A percentile compares a stretch with the other conserved stretches of the same genome.
Evolutionary conservation across 2,329 filamentous ascomycete genomes (phyloP).

Genomic region (Coniochaeta ligniaria): DNA sequence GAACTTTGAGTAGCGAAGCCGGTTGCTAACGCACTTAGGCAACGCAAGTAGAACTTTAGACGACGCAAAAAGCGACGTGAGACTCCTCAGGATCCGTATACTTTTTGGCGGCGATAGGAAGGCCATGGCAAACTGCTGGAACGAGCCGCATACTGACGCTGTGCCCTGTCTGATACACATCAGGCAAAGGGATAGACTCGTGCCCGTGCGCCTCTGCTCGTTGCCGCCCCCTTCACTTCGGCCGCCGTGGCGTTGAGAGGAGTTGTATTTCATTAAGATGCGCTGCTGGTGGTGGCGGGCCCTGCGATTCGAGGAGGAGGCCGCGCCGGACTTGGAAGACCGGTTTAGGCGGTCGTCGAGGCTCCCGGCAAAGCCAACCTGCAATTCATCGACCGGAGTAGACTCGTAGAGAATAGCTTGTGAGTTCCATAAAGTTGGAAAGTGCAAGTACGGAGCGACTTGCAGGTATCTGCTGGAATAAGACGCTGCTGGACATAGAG

Average conservation of each 20-base stretch:
- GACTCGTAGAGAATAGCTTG: constrained; percentile 14
- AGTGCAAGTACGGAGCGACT: constrained; percentile 19
- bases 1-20: no score
- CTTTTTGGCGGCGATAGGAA: no score
- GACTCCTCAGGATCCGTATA: no score
- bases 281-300: constrained; percentile 6
- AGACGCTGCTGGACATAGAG: constrained; percentile 3
- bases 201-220: no score
- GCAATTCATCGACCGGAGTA: neutral
- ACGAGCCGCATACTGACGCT: no score
- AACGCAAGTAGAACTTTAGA: no score
- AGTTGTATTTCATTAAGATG: constrained; percentile 11
- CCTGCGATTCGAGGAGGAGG: constrained; percentile 14
- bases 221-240: no score
- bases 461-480: constrained; percentile 23
- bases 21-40: no score
- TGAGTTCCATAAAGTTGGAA: constrained; percentile 17
- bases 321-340: constrained; percentile 18
- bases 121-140: no score
- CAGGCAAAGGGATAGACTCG: no score
- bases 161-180: no score
- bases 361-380: constrained; percentile 2
- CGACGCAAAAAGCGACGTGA: no score
- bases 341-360: constrained; percentile 19
- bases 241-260: neutral